Evolutionary conservation across 768 basidiomycete species (phyloP).

Genomic region (Clavulina sp.): DNA sequence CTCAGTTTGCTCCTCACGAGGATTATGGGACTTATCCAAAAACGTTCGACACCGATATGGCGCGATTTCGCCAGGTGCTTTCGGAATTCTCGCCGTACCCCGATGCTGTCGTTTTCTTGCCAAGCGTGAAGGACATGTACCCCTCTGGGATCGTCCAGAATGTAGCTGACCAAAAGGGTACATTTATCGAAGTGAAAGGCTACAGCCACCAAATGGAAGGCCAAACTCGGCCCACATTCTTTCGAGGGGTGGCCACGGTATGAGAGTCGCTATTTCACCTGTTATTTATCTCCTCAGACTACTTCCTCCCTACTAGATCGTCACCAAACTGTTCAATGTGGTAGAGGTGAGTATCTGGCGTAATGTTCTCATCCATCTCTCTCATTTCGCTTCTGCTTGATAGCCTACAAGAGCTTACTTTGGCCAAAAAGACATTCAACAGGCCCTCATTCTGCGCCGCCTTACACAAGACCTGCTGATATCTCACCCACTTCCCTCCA

Average conservation of each 20-base stretch:
- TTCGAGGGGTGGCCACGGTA: constrained; percentile 81
- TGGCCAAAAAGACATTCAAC: constrained; percentile 97
- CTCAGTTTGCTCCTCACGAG: constrained; percentile 92
- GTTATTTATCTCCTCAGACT: background rate
- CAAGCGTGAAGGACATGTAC: constrained; percentile 71
- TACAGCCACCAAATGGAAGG: constrained; percentile 92
- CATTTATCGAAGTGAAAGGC: constrained; percentile 85
- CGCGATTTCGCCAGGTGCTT: constrained; percentile 25
- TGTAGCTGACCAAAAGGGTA: constrained; percentile 55
- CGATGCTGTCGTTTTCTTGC: constrained; percentile 61
- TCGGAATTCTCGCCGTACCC: constrained; percentile 19
- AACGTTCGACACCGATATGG: constrained; percentile 60
- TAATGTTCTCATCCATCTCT: background rate
- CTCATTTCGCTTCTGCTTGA: background rate
- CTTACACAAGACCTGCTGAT: constrained; percentile 66
- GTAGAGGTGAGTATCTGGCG: constrained; percentile 43
- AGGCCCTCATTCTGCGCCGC: constrained; percentile 68
- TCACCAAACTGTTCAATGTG: constrained; percentile 86
- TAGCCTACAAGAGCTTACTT: constrained; percentile 90
- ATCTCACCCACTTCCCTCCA: constrained; percentile 51
- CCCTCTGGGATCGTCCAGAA: constrained; percentile 80
- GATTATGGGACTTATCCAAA: constrained; percentile 85
- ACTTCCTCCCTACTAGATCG: constrained; percentile 25
- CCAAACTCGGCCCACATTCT: constrained; percentile 69
- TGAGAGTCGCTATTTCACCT: background rate